A percentile compares a stretch with the other conserved stretches of the same genome.
Conservation (phyloP, 1,284 basidiomycete species). For the Ceraceosorus guamensis region DNA sequence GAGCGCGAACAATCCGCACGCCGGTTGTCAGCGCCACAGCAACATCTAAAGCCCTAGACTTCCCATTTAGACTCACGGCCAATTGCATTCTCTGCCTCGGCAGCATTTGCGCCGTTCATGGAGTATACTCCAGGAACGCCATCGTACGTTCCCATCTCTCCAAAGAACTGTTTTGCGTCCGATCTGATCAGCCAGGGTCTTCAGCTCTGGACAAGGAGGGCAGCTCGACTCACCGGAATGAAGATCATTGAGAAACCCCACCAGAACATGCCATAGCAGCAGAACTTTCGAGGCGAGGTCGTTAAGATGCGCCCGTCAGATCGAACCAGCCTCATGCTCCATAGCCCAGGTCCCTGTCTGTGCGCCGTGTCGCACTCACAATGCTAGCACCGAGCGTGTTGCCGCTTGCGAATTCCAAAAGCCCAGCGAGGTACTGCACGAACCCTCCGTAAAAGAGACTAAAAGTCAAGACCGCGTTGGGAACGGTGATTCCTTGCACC, state of each 20-base stretch:
- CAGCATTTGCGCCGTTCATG: conserved; percentile 9
- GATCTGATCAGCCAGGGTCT: conserved; percentile 6
- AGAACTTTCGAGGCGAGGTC: neutral
- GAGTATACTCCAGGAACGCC: conserved; percentile 24
- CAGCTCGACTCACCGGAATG: conserved; percentile 4
- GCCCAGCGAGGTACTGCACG: conserved; percentile 29
- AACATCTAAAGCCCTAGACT: too few species aligned
- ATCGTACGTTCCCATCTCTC: conserved; percentile 21
- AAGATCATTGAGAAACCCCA: conserved; percentile 32
- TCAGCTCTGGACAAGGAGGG: neutral
- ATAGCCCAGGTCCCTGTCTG: too few species aligned
- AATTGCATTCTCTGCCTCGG: conserved; percentile 17
- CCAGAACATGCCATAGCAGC: conserved; percentile 22
- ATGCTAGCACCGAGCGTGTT: conserved; percentile 36
- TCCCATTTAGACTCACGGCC: conserved; percentile 2
- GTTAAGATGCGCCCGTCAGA: too few species aligned
- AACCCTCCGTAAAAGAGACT: conserved; percentile 16
- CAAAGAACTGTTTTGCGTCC: conserved; percentile 17
- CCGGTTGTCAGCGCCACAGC: too few species aligned
- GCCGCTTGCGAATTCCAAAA: conserved; percentile 33
- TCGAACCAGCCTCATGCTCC: too few species aligned
- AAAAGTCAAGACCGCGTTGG: conserved; percentile 16
- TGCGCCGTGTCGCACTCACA: neutral
- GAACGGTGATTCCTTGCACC: conserved; percentile 18
- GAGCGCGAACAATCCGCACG: too few species aligned